These are phyloP conservation scores for Coccomyxa sp. DNA, from an alignment of 139 green algal genomes.

Conservation along the genomic window DNA sequence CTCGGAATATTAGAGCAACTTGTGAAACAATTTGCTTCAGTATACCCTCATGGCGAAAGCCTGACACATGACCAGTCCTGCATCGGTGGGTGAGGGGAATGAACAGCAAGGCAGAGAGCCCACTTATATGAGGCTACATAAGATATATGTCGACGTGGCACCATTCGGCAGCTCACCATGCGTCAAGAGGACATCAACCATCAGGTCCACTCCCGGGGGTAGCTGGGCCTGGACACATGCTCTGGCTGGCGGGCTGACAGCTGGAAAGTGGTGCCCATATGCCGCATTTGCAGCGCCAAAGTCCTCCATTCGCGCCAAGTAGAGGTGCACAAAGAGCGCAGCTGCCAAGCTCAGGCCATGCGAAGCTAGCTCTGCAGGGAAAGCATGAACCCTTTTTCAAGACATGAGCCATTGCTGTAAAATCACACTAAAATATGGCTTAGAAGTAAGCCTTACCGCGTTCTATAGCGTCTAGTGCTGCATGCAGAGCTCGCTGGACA, in stretches of 20 bases:
- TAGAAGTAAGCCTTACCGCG: background rate
- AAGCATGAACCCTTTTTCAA: background rate
- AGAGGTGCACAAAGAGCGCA: constrained; percentile 81
- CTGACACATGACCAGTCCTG: too few relatives aligned
- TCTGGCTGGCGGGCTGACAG: constrained; percentile 66
- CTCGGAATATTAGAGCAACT: too few relatives aligned
- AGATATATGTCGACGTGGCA: background rate
- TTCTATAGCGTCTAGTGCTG: background rate
- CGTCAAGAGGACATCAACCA: constrained; percentile 41
- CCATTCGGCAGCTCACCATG: constrained; percentile 3
- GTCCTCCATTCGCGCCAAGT: constrained; percentile 80
- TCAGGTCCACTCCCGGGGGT: constrained; percentile 31
- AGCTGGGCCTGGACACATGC: constrained; percentile 77
- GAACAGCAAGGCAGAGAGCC: too few relatives aligned
- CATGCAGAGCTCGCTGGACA: background rate
- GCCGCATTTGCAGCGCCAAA: constrained; percentile 83
- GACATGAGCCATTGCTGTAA: background rate
- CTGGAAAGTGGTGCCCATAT: constrained; percentile 73
- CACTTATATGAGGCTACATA: too few relatives aligned
- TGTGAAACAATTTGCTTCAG: too few relatives aligned
- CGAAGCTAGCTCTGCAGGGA: constrained; percentile 20
- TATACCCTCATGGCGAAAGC: too few relatives aligned
- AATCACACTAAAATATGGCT: background rate
- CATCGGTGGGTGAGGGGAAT: too few relatives aligned
- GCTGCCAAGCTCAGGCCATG: constrained; percentile 35